These are phyloP conservation scores for Pichia thaimueangensis DNA, from an alignment of 805 yeast genomes.

Conservation along the genomic window DNA sequence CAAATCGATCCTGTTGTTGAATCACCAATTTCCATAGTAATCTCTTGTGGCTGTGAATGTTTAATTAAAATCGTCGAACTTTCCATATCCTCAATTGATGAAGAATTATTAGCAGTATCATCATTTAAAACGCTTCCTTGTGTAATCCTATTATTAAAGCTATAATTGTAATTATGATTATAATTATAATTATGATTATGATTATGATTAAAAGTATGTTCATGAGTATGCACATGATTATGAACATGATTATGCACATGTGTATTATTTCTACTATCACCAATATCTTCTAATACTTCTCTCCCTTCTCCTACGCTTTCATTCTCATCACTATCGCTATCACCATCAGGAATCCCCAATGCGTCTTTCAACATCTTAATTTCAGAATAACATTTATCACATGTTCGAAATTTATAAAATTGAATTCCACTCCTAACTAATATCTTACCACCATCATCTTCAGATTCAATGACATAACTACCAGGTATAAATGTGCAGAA, in stretches of 20 bases:
- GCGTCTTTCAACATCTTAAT: slow-evolving; percentile 44
- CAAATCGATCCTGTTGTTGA: neutral
- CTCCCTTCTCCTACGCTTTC: neutral
- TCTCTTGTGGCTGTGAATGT: slow-evolving; percentile 14
- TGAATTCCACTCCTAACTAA: slow-evolving; percentile 27
- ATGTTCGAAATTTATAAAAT: slow-evolving; percentile 60
- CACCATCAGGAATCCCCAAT: slow-evolving; percentile 22
- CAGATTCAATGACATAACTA: slow-evolving; percentile 47
- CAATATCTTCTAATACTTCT: neutral
- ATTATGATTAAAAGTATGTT: neutral
- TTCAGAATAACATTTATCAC: slow-evolving; percentile 66
- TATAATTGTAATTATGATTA: neutral
- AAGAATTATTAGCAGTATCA: neutral
- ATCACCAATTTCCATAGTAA: slow-evolving; percentile 8
- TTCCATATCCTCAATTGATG: neutral
- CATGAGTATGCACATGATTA: too few relatives aligned
- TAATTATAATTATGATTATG: neutral
- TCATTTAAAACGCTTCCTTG: neutral
- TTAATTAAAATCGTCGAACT: slow-evolving; percentile 3
- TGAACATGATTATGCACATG: neutral
- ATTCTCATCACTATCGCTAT: neutral
- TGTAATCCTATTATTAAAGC: neutral
- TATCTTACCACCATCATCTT: slow-evolving; percentile 11
- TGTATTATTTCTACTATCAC: neutral
- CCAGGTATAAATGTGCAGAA: slow-evolving; percentile 50